phyloP scores from a whole-genome alignment of 2,329 filamentous ascomycete species.

The Colletotrichum gloeosporioides region DNA sequence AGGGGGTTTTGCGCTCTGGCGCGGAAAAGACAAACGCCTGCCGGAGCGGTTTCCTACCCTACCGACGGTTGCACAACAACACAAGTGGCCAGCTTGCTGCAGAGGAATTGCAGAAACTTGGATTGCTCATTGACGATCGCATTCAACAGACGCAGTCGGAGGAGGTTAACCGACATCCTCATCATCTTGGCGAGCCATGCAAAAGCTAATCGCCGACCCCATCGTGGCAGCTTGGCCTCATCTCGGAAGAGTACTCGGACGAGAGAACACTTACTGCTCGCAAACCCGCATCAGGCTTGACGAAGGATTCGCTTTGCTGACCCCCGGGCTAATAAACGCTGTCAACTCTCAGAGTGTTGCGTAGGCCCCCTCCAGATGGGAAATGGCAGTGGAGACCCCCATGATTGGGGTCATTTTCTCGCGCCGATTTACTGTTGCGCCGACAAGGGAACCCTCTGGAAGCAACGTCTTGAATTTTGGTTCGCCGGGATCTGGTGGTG shows the following conservation, averaged over 20 bases:
- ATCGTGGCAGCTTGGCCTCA: slow-evolving; percentile 2
- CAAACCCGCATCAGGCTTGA: background rate
- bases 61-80: background rate
- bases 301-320: background rate
- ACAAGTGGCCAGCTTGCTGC: background rate
- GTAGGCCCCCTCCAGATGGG: background rate
- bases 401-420: slow-evolving; percentile 17
- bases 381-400: slow-evolving; percentile 17
- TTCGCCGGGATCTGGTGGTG: background rate
- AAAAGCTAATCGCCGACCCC: slow-evolving; percentile 1
- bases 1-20: background rate
- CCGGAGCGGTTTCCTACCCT: background rate
- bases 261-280: background rate
- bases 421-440: background rate
- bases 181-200: background rate
- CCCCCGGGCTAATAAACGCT: background rate
- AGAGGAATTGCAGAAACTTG: background rate
- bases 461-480: background rate
- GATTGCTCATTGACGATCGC: background rate
- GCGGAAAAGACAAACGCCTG: background rate
- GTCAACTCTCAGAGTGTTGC: background rate
- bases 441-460: background rate
- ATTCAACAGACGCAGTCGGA: background rate
- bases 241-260: slow-evolving; percentile 1
- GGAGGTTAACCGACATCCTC: background rate